phyloP scores from a whole-genome alignment of 305 asterid species.

The Nicotiana rustica region DNA sequence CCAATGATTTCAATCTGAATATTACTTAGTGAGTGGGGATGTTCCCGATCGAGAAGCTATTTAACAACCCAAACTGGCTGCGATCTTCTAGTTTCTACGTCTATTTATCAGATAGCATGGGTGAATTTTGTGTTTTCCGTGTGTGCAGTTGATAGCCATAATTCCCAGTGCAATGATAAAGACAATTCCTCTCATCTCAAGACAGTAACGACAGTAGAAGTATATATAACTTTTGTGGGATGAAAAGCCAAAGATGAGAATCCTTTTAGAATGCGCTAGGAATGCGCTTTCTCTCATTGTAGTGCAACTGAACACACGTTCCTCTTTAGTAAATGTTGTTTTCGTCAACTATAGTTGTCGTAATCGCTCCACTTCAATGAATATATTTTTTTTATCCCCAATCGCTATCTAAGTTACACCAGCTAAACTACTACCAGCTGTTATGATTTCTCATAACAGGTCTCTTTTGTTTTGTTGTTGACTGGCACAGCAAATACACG shows the following conservation, averaged over 20 bases:
- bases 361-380: neutral
- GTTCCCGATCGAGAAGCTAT: neutral
- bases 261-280: neutral
- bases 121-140: neutral
- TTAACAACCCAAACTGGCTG: neutral
- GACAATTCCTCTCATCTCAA: neutral
- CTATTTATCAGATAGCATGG: neutral
- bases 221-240: neutral
- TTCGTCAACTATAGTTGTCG: neutral
- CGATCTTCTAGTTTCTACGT: neutral
- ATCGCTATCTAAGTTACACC: neutral
- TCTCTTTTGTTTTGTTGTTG: neutral
- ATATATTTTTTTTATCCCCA: neutral
- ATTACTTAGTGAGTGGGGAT: neutral
- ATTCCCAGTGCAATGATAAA: slow-evolving; percentile 31
- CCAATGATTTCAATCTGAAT: neutral
- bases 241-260: neutral
- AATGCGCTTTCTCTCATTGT: neutral
- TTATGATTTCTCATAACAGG: neutral
- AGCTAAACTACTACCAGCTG: neutral
- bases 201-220: neutral
- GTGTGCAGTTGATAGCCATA: slow-evolving; percentile 29
- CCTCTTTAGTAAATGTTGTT: neutral
- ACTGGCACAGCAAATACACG: neutral
- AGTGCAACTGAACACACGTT: neutral